Base-by-base conservation (phyloP, 208 protist species). In the Wallacemonas sp. region DNA sequence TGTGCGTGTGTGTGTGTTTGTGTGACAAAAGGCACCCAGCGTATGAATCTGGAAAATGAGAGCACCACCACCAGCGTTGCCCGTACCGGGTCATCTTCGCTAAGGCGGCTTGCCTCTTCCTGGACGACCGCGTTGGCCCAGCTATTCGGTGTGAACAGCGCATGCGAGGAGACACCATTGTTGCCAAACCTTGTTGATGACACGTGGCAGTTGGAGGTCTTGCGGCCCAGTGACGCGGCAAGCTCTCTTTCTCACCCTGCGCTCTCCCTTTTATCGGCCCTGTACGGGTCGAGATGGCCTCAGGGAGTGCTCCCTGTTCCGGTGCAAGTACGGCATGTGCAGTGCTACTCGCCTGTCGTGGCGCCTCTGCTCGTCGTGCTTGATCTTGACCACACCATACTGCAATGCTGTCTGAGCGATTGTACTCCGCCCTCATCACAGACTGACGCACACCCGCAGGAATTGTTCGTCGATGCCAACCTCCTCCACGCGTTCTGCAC, bases 371-470 rank as follows among this genome's bases (percentile, higher is more conserved):
- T 83, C 1, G 60, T 83, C 2, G 77, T 70, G n/a, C 34, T 83
- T 15, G 77, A 83, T 41, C 64, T 83, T 9, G 77, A 83, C 42
- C 33, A 66, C 27, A 83, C 77, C 8, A 19, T 83, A 24, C 62
- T 83, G 62, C 68, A 62, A 15, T n/a, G 26, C 15, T 68, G 47
- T 0, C 49, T 83, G 2, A 76, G 68, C 62, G 39, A 54, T 42
- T 3, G 51, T 6, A 21, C 15, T 12, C 8, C 46, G 30, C 31
- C 9, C 11, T 15, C 26, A 14, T 12, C 8, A 14, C n/a, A 8
- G 47, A 4, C 21, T 2, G 9, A 26, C n/a, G 15, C 64, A 26
- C 45, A 56, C 38, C 44, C 46, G 22, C 62, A 21, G 2, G 72
- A 27, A 2, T 24, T 72, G n/a, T 83, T 77, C 30, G 62, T 83